Evolutionary conservation across 306 rosid genomes (phyloP).

Genomic region (Geum urbanum): DNA sequence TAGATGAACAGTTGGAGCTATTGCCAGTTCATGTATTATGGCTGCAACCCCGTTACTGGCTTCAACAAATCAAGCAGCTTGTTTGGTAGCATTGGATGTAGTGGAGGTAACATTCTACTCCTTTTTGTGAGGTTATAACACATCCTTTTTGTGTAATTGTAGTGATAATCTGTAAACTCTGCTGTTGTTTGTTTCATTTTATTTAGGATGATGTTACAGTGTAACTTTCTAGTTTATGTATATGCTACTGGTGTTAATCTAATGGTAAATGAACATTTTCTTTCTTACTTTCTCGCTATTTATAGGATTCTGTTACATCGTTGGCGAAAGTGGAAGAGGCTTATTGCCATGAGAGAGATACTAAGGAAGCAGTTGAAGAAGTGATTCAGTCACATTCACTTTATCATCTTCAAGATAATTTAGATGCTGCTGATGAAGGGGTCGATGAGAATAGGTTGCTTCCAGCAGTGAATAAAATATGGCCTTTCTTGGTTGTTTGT

Average conservation of each 20-base stretch:
- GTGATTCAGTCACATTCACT: conserved; percentile 42
- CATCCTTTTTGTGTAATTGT: background rate
- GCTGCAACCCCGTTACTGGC: conserved; percentile 78
- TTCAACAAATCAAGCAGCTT: conserved; percentile 58
- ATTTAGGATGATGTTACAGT: no score
- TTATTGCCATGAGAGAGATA: conserved; percentile 60
- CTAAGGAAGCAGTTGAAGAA: conserved; percentile 69
- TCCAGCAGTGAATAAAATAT: conserved; percentile 93
- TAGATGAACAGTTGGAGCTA: conserved; percentile 78
- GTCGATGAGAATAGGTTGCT: conserved; percentile 82
- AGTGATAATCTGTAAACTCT: background rate
- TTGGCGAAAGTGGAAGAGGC: conserved; percentile 78
- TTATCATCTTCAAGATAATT: conserved; percentile 59
- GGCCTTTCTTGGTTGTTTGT: conserved; percentile 84
- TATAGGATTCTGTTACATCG: conserved; percentile 45
- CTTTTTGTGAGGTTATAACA: no score
- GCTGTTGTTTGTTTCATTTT: background rate
- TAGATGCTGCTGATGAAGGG: conserved; percentile 58
- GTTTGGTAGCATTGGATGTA: conserved; percentile 74
- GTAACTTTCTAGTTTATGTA: no score
- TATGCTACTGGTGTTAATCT: background rate
- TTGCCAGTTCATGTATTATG: conserved; percentile 72
- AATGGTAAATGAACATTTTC: background rate
- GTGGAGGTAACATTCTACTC: conserved; percentile 58
- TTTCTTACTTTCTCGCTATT: background rate